Percentiles rank a stretch among this genome's conserved stretches.
These are phyloP conservation scores for Melastoma malabathricum DNA, from an alignment of 345 rosid species.

Conservation along the genomic window DNA sequence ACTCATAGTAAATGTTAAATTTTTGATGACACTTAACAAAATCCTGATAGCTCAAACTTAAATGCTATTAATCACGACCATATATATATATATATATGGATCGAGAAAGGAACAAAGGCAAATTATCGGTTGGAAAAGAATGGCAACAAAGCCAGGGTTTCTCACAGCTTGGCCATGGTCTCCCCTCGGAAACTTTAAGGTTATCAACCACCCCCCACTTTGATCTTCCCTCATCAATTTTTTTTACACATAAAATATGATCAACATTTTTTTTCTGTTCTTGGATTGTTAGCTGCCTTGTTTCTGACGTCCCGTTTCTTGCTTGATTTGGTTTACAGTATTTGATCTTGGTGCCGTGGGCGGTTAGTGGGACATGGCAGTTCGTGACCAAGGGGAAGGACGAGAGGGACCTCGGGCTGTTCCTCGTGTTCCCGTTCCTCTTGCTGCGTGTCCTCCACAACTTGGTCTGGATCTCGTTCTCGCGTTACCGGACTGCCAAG, in stretches of 20 bases:
- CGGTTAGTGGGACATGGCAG: conserved; percentile 25
- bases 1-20: no score
- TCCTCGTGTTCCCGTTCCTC: conserved; percentile 16
- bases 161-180: conserved; percentile 27
- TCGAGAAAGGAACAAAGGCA: no score
- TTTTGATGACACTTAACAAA: no score
- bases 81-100: no score
- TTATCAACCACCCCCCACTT: neutral
- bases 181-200: conserved; percentile 24
- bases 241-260: no score
- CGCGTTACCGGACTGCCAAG: conserved; percentile 38
- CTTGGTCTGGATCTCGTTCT: conserved; percentile 33
- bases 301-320: neutral
- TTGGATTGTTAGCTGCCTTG: no score
- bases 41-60: no score
- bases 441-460: conserved; percentile 34
- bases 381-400: conserved; percentile 4
- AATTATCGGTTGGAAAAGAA: neutral
- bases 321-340: conserved; percentile 14
- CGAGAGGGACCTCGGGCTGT: conserved; percentile 19
- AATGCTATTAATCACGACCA: no score
- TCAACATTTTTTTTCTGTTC: no score
- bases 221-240: no score
- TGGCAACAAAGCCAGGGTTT: conserved; percentile 21
- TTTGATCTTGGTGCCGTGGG: conserved; percentile 37